These are phyloP conservation scores for Helicostylum pulchrum DNA, from an alignment of 192 early-diverging fungal species.

Conservation along the genomic window DNA sequence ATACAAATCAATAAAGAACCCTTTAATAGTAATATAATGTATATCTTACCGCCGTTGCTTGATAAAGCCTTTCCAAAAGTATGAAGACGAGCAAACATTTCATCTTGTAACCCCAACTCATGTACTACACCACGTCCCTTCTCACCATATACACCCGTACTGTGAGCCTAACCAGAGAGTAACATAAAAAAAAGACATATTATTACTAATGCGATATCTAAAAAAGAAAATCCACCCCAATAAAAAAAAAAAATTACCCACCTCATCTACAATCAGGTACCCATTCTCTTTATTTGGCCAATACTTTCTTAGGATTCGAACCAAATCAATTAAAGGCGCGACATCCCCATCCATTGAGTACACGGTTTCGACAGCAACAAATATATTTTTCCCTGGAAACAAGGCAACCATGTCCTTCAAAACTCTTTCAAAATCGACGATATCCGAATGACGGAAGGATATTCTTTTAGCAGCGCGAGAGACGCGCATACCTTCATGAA, in stretches of 20 bases:
- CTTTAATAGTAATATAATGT: background rate
- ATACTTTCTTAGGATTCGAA: conserved; percentile 41
- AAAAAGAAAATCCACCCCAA: conserved; percentile 6
- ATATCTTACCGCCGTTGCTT: conserved; percentile 64
- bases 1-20: background rate
- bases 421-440: conserved; percentile 44
- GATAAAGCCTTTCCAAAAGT: conserved; percentile 85
- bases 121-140: conserved; percentile 66
- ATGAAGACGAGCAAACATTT: conserved; percentile 72
- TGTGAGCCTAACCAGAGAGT: conserved; percentile 55
- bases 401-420: background rate
- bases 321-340: conserved; percentile 65
- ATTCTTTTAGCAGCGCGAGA: conserved; percentile 46
- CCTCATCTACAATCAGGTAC: conserved; percentile 78
- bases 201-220: no score
- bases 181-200: no score
- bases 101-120: conserved; percentile 57
- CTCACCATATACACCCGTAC: conserved; percentile 71
- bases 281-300: conserved; percentile 46
- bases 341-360: conserved; percentile 87
- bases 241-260: conserved; percentile 18
- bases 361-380: conserved; percentile 73
- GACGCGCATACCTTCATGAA: conserved; percentile 74
- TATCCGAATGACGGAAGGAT: conserved; percentile 67
- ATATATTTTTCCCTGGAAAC: conserved; percentile 43